Base-by-base conservation (phyloP, 228 moss, liverwort and hornwort species). In the Sphagnum magellanicum region DNA sequence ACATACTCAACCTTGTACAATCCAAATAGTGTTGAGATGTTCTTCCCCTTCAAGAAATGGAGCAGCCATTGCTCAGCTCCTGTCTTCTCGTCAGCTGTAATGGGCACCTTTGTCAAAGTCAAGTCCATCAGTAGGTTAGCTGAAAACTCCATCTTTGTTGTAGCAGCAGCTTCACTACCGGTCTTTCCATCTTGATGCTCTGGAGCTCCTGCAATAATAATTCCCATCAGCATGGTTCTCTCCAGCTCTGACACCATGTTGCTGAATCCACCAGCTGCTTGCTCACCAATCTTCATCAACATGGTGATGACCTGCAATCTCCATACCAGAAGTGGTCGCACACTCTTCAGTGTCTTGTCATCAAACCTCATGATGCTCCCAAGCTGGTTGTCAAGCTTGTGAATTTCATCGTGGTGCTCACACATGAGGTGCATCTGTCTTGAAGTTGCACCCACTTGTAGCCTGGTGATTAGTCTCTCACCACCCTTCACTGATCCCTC, bases 11-110 rank as follows among this genome's bases (percentile, higher is more conserved):
- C 81, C 71, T 87, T 87, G 67, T 77, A 46, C 4, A 87, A 79
- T 6, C 79, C 79, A 58, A 87, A 87, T 57, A 87, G 64, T 55
- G 71, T 50, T 3, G 81, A 61, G 5, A 87, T 78, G 72, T 84
- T 84, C 17, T 87, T 87, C 63, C 67, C 70, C 75, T 81, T 87
- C 79, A 84, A 79, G 68, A 81, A 87, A 13, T 77, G 69, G 60
- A 84, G 79, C 52, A 87, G 76, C 87, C 87, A 87, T 49, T 84
- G 75, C 67, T 84, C 87, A 1, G 87, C 81, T 1, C 77, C 87
- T 77, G 79, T 84, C 79, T 72, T 84, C 84, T 83, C 84, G 68
- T 81, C 81, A 0, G 80, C 72, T 1, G 83, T 83, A 66, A 83
- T 32, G 32, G 32, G 32, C 32, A 32, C 3, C 32, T 49, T 49